These are phyloP conservation scores for Tricladium varicosporioides DNA, from an alignment of 2,329 filamentous ascomycete genomes.

Conservation along the genomic window DNA sequence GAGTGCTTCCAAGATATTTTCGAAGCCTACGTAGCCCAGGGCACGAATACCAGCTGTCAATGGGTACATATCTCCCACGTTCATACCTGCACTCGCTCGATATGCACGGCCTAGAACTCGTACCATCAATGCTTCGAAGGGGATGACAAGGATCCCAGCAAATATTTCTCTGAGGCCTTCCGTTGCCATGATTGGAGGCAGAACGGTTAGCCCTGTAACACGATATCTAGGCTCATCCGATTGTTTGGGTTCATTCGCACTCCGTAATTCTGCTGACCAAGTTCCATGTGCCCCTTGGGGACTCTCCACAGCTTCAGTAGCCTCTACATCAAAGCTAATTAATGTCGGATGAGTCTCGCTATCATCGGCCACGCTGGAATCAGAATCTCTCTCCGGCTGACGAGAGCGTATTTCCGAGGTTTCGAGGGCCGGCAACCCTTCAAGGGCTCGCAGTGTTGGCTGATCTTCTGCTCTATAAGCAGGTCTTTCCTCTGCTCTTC, in stretches of 20 bases:
- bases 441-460: conserved; percentile 31
- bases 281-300: conserved; percentile 18
- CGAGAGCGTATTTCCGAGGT: conserved; percentile 13
- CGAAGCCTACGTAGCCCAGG: conserved; percentile 13
- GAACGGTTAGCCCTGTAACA: conserved; percentile 33
- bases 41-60: not conserved
- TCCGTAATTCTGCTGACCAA: conserved; percentile 36
- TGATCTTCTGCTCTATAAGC: conserved; percentile 22
- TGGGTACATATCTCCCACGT: conserved; percentile 21
- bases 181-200: conserved; percentile 33
- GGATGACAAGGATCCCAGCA: conserved; percentile 28
- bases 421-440: conserved; percentile 27
- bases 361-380: conserved; percentile 32
- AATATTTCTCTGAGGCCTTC: conserved; percentile 32
- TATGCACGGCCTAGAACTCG: conserved; percentile 29
- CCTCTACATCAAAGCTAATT: conserved; percentile 36
- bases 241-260: conserved; percentile 30
- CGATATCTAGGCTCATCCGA: conserved; percentile 27
- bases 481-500: conserved; percentile 7
- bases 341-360: conserved; percentile 32
- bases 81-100: conserved; percentile 20
- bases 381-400: conserved; percentile 18
- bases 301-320: conserved; percentile 25
- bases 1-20: conserved; percentile 25
- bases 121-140: conserved; percentile 33